Evolutionary conservation across 345 rosid genomes (phyloP).

Genomic region (Citrus sinensis): DNA sequence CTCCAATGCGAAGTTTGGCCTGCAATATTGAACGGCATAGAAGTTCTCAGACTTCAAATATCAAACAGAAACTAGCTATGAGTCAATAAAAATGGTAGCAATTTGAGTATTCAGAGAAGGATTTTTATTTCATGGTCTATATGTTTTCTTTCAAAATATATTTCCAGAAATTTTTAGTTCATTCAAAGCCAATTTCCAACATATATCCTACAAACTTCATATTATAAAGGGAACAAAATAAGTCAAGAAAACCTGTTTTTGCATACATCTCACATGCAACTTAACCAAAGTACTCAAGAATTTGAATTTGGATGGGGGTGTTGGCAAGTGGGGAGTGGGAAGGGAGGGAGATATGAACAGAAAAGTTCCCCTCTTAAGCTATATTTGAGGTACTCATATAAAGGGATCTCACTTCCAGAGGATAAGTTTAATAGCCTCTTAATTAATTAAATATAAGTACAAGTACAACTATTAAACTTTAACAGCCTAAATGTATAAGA

Average conservation of each 20-base stretch:
- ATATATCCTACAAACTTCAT: background rate
- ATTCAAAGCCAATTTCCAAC: background rate
- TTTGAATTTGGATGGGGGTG: too few species aligned
- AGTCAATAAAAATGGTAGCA: background rate
- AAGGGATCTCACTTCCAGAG: background rate
- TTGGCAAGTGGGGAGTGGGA: too few species aligned
- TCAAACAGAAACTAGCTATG: conserved; percentile 5
- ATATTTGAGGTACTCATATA: background rate
- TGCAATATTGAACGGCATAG: conserved; percentile 28
- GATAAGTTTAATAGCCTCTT: background rate
- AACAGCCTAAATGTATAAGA: background rate
- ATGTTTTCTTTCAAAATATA: background rate
- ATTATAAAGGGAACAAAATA: background rate
- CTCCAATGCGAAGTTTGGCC: conserved; percentile 89
- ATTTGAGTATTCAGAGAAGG: background rate
- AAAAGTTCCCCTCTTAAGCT: background rate
- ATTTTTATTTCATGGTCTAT: background rate
- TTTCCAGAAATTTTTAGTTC: background rate
- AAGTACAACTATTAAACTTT: background rate
- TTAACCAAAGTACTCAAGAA: background rate
- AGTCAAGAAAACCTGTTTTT: background rate
- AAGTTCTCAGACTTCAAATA: conserved; percentile 9
- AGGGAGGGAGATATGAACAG: background rate
- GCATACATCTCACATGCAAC: background rate
- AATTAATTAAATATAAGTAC: background rate